Evolutionary conservation across 2,329 filamentous ascomycete species (phyloP), one percentile per base, ranked within the genome.

Genomic region (Iodosphaeria phyllophila): DNA sequence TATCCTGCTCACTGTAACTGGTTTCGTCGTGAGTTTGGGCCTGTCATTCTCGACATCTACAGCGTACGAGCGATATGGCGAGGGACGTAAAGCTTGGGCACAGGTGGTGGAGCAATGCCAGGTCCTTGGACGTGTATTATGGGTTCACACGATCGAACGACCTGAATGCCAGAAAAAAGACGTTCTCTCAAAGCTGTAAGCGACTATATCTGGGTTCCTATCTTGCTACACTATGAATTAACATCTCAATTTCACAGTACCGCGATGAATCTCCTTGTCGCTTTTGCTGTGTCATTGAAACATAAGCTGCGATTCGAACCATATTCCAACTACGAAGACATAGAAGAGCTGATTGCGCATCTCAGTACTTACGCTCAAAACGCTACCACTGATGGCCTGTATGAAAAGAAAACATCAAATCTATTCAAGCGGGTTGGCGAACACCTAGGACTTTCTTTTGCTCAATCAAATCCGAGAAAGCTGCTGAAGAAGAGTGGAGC

Each of bases 291-390:
- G 11, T 53, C 80, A 2, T 57, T 91, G 30, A 86, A 86, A 52
- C 80, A 89, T 50, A 74, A 71, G 38, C 64, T 91, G 16, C 76
- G 80, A 16, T 86, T 86, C 44, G 79, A 91, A 44, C 79, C 80
- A 2, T 79, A 77, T 38, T 69, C 73, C 17, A 64, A 74, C 26
- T 86, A 89, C 44, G 63, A 73, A 2, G 80, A 89, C 39, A 56
- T 91, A 5, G 52, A 64, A 18, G 64, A 72, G 12, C 57, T 83
- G 9, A 62, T 84, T 16, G 61, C 63, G 10, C 73, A 83, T 41
- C 59, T 91, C 16, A 64, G 79, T 34, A 84, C 77, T 0, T 80
- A 82, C 39, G 76, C 80, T 31, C 69, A 56, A 29, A 45, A 50
- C 5, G 64, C 60, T 7, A 57, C 54, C 8, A 37, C 46, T 0